Evolutionary conservation across 208 protist species (phyloP), one percentile per base, ranked within the genome.

Genomic region (Wallacemonas sp.): DNA sequence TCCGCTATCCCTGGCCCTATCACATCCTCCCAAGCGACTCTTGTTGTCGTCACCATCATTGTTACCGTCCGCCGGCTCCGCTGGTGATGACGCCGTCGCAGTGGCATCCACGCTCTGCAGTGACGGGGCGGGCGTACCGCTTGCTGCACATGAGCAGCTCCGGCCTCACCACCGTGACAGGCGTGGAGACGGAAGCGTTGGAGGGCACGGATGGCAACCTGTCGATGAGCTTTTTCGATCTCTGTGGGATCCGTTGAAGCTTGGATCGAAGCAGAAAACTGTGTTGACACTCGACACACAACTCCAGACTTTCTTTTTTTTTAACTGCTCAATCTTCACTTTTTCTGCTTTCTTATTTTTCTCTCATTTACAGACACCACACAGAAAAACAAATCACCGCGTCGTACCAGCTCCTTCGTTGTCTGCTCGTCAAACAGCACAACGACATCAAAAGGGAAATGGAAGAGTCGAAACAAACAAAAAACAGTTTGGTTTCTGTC

Each of bases 241-340:
- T 62, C 21, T 33, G 44, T 8, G 30, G 39, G 48, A 4, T 47
- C 32, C 12, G 17, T n/a, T n/a, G n/a, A n/a, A n/a, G n/a, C n/a
- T n/a, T n/a, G n/a, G n/a, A n/a, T n/a, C n/a, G n/a, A n/a, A n/a
- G n/a, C n/a, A n/a, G n/a, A n/a, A n/a, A n/a, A n/a, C n/a, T n/a
- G n/a, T n/a, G n/a, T n/a, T n/a, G n/a, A n/a, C n/a, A n/a, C n/a
- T n/a, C n/a, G n/a, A n/a, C n/a, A n/a, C n/a, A n/a, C n/a, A n/a
- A n/a, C n/a, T n/a, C n/a, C n/a, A n/a, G n/a, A n/a, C n/a, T 39
- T 36, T 55, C 56, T 26, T 54, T 56, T 43, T 72, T 66, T 54
- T 44, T 61, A 6, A 60, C 6, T 62, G 39, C 24, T 62, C 11
- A 24, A 34, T 47, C 1, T 14, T 34, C 12, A 38, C 33, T 11